These are phyloP conservation scores for Nigrospora oryzae DNA, from an alignment of 2,329 filamentous ascomycete species.

Conservation along the genomic window DNA sequence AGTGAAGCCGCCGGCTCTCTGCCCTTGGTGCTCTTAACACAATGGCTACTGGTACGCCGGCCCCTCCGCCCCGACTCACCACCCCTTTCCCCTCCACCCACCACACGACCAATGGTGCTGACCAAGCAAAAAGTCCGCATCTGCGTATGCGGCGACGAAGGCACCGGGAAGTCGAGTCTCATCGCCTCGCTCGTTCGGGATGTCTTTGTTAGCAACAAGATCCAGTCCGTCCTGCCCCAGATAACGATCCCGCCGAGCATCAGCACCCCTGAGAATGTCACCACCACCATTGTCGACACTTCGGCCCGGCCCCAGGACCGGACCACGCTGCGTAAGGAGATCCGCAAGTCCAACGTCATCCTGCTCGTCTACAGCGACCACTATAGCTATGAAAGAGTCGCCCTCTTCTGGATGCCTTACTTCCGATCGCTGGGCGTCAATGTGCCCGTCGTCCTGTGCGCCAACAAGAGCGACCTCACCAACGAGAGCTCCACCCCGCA, in stretches of 20 bases:
- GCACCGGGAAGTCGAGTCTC: slow-evolving; percentile 86
- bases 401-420: slow-evolving; percentile 97
- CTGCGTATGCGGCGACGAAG: slow-evolving; percentile 93
- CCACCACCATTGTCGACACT: slow-evolving; percentile 95
- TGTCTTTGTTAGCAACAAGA: slow-evolving; percentile 91
- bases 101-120: not conserved
- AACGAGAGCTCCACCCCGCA: slow-evolving; percentile 69
- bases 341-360: slow-evolving; percentile 95
- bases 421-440: slow-evolving; percentile 98
- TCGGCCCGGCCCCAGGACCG: slow-evolving; percentile 92
- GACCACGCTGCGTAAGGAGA: slow-evolving; percentile 82
- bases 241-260: slow-evolving; percentile 92
- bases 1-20: not conserved
- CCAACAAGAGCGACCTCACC: slow-evolving; percentile 91
- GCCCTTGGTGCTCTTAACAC: not conserved
- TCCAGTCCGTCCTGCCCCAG: slow-evolving; percentile 86
- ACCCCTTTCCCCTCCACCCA: not conserved
- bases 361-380: slow-evolving; percentile 95
- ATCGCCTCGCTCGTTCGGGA: slow-evolving; percentile 96
- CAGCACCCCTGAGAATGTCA: slow-evolving; percentile 91
- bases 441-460: slow-evolving; percentile 90
- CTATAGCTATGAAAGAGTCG: slow-evolving; percentile 96
- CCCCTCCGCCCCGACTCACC: not conserved
- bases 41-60: slow-evolving; percentile 8
- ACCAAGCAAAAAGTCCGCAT: slow-evolving; percentile 59